phyloP scores from a whole-genome alignment of 2,329 filamentous ascomycete genomes.

The Aureobasidium sp. region DNA sequence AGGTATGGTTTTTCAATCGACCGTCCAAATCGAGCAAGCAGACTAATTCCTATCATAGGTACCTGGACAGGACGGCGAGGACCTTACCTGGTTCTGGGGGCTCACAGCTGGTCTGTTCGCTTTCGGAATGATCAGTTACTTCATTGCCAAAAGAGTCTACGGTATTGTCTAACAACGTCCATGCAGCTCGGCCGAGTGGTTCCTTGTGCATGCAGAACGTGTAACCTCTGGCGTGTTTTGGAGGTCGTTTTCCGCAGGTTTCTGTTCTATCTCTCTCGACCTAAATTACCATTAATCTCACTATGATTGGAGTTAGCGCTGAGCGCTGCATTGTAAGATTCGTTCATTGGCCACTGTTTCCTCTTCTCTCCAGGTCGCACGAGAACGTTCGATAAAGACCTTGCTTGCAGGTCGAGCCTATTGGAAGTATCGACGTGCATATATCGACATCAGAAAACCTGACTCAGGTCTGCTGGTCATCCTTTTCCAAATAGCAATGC shows the following conservation, averaged over 20 bases:
- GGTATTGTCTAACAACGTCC: slow-evolving; percentile 59
- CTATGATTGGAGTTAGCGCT: neutral
- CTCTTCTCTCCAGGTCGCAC: neutral
- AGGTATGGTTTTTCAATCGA: slow-evolving; percentile 2
- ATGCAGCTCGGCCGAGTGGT: neutral
- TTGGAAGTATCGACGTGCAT: neutral
- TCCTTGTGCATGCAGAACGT: neutral
- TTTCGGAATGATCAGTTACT: slow-evolving; percentile 74
- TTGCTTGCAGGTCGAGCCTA: neutral
- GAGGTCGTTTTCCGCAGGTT: neutral
- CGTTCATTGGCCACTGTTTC: neutral
- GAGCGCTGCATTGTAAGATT: slow-evolving; percentile 3
- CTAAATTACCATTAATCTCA: slow-evolving; percentile 4
- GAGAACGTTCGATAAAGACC: neutral
- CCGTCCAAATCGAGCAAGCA: neutral
- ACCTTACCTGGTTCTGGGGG: slow-evolving; percentile 46
- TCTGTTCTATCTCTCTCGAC: neutral
- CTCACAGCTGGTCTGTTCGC: slow-evolving; percentile 66
- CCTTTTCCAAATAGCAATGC: neutral
- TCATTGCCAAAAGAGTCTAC: slow-evolving; percentile 77
- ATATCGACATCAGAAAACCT: neutral
- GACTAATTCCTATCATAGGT: slow-evolving; percentile 42
- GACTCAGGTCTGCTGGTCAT: neutral
- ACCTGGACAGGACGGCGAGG: slow-evolving; percentile 79
- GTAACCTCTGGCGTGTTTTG: neutral